phyloP scores from a whole-genome alignment of 139 green algal species.

The Nannochloris sp. region DNA sequence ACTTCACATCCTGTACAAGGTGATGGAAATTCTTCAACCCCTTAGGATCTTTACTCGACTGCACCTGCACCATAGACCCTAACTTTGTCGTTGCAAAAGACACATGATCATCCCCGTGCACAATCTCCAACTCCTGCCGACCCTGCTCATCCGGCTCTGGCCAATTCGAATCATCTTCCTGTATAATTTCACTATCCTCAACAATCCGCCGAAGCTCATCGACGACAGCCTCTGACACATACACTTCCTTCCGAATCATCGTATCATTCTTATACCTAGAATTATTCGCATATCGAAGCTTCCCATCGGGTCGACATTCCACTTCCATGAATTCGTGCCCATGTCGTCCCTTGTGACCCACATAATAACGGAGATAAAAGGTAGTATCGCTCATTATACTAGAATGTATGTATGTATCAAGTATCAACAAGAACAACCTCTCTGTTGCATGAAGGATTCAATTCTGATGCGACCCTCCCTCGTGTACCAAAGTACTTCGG shows the following conservation, averaged over 20 bases:
- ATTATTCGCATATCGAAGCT: conserved; percentile 97
- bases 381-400: conserved; percentile 24
- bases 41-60: conserved; percentile 92
- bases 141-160: conserved; percentile 81
- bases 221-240: conserved; percentile 64
- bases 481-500: too few species aligned
- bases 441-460: neutral
- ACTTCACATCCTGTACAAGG: conserved; percentile 96
- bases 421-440: neutral
- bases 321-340: conserved; percentile 98
- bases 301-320: conserved; percentile 82
- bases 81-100: conserved; percentile 96
- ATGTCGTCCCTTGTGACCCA: conserved; percentile 85
- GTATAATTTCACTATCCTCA: conserved; percentile 85
- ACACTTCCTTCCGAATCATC: conserved; percentile 87
- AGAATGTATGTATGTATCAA: neutral
- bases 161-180: conserved; percentile 95
- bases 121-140: conserved; percentile 92
- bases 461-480: too few species aligned
- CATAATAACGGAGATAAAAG: conserved; percentile 94
- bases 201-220: conserved; percentile 86
- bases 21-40: conserved; percentile 97
- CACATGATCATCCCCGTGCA: conserved; percentile 86
- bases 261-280: conserved; percentile 97
- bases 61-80: conserved; percentile 87